Evolutionary conservation across 768 basidiomycete genomes (phyloP).

Genomic region (Lentinula boryana): DNA sequence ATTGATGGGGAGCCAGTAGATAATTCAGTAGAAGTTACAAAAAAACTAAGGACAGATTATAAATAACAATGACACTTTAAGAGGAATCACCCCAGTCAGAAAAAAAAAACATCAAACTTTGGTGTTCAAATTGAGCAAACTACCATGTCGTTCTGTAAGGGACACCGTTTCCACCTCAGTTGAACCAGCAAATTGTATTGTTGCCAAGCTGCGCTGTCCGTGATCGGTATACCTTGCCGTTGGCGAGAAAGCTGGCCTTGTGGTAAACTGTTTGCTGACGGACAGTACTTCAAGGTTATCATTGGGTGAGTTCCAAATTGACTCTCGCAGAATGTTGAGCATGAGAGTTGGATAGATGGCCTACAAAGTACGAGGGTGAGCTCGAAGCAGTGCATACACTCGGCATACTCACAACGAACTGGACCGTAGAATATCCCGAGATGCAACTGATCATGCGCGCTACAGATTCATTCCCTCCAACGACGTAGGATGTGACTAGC

Average conservation of each 20-base stretch:
- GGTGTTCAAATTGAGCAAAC: background rate
- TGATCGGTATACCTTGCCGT: background rate
- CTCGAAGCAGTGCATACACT: background rate
- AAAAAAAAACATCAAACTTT: background rate
- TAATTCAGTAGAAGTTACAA: too few species aligned
- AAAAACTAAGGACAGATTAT: too few species aligned
- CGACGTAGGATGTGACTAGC: background rate
- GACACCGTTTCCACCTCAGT: background rate
- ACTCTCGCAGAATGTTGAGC: background rate
- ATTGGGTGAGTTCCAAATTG: background rate
- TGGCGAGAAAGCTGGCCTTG: background rate
- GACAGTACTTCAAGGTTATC: background rate
- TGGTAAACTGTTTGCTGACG: background rate
- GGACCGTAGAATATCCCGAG: conserved; percentile 1
- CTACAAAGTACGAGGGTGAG: background rate
- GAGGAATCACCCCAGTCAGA: background rate
- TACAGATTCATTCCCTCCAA: conserved; percentile 1
- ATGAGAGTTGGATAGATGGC: conserved; percentile 1
- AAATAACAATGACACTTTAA: too few species aligned
- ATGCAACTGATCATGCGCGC: conserved; percentile 1
- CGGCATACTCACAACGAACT: background rate
- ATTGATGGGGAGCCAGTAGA: too few species aligned
- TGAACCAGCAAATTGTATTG: background rate
- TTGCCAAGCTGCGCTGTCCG: background rate
- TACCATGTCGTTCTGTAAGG: background rate